These are phyloP conservation scores for Syncephalis fuscata DNA, from an alignment of 371 early-diverging fungal species.

Conservation along the genomic window DNA sequence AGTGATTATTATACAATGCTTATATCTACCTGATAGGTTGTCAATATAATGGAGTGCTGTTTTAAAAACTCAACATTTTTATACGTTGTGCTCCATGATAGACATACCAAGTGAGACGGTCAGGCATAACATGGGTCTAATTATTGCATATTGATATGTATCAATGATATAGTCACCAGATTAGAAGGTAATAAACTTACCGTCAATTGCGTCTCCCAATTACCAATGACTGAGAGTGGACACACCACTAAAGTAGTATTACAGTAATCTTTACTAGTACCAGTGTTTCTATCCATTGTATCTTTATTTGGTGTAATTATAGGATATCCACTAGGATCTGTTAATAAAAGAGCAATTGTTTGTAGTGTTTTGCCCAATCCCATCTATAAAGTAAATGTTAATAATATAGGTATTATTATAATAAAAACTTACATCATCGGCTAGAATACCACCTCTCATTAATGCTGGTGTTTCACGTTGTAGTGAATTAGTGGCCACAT, in stretches of 20 bases:
- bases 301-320: neutral
- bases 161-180: no score
- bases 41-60: no score
- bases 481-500: no score
- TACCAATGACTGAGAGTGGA: neutral
- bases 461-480: no score
- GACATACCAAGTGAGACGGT: neutral
- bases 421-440: neutral
- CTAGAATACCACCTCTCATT: neutral
- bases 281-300: neutral
- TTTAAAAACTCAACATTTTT: neutral
- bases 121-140: neutral
- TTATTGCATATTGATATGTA: no score
- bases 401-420: neutral
- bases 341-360: neutral
- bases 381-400: neutral
- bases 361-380: neutral
- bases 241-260: neutral
- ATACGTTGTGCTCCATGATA: neutral
- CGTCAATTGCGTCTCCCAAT: neutral
- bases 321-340: neutral
- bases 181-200: neutral
- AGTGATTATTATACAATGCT: no score
- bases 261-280: neutral
- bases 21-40: no score